phyloP scores from a whole-genome alignment of 2,329 filamentous ascomycete species.

The Ophiostoma fasciatum region DNA sequence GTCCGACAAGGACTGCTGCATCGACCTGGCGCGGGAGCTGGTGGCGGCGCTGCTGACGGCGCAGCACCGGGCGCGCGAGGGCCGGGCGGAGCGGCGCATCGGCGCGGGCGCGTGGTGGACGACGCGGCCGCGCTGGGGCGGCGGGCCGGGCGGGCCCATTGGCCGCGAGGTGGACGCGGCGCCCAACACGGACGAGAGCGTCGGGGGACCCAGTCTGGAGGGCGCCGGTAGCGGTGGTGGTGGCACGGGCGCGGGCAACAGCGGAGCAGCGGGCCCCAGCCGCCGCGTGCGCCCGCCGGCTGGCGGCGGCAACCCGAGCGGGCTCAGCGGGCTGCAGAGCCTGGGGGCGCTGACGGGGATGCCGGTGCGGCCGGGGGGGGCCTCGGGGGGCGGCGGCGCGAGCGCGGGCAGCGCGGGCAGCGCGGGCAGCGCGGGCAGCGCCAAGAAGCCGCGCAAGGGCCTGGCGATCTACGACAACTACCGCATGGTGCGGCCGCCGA shows the following conservation, averaged over 20 bases:
- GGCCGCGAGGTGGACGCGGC: slow-evolving; percentile 39
- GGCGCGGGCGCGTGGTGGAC: slow-evolving; percentile 50
- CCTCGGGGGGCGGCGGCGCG: too few relatives aligned
- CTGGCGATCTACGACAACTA: slow-evolving; percentile 48
- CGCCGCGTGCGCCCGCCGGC: too few relatives aligned
- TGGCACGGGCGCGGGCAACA: too few relatives aligned
- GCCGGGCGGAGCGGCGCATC: slow-evolving; percentile 38
- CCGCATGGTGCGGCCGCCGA: slow-evolving; percentile 43
- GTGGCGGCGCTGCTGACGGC: slow-evolving; percentile 46
- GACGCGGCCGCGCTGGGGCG: slow-evolving; percentile 45
- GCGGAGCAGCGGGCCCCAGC: too few relatives aligned
- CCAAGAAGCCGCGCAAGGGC: slow-evolving; percentile 38
- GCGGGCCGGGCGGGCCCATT: slow-evolving; percentile 46
- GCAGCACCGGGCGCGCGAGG: slow-evolving; percentile 46
- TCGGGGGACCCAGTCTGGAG: slow-evolving; percentile 29
- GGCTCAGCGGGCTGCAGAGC: neutral
- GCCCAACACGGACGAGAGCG: slow-evolving; percentile 21
- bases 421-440: slow-evolving; percentile 10
- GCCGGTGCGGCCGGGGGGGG: too few relatives aligned
- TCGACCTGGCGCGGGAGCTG: slow-evolving; percentile 47
- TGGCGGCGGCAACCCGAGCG: neutral
- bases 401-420: neutral
- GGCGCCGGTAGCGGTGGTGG: slow-evolving; percentile 8
- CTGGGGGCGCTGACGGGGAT: too few relatives aligned
- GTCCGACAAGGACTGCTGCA: slow-evolving; percentile 33